Evolutionary conservation across 164 flowering plant genomes (phyloP).

Genomic region (Magnolia changhungtana): DNA sequence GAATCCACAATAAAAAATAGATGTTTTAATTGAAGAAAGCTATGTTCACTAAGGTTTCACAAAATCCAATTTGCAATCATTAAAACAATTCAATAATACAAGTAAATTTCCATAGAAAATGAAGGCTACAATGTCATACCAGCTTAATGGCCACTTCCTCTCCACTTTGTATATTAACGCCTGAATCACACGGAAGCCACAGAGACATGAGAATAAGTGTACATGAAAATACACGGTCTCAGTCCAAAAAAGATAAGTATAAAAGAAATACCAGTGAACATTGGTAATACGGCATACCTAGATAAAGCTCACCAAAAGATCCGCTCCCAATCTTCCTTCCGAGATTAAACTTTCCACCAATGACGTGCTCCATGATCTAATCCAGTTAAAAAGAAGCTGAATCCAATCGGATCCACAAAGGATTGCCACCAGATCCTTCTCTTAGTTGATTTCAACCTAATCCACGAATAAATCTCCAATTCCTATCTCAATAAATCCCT

Average conservation of each 20-base stretch:
- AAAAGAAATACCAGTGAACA: neutral
- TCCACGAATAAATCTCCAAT: neutral
- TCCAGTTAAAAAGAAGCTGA: conserved; percentile 8
- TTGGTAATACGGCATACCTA: conserved; percentile 33
- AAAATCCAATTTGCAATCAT: neutral
- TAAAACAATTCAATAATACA: neutral
- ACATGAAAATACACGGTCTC: neutral
- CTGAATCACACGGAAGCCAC: conserved; percentile 27
- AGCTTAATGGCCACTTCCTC: conserved; percentile 75
- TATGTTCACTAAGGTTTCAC: no score
- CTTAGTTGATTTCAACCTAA: conserved; percentile 9
- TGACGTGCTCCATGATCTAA: conserved; percentile 51
- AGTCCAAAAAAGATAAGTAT: neutral
- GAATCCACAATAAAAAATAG: no score
- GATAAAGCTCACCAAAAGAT: conserved; percentile 71
- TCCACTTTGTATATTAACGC: conserved; percentile 66
- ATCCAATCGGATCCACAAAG: neutral
- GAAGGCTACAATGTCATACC: conserved; percentile 17
- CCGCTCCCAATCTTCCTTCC: conserved; percentile 79
- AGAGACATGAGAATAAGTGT: neutral
- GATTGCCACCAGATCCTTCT: neutral
- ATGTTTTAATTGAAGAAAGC: no score
- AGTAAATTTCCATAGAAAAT: neutral
- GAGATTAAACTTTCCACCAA: conserved; percentile 67
- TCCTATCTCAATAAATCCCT: neutral